A percentile compares a stretch with the other conserved stretches of the same genome.
Conservation (phyloP, 2,329 filamentous ascomycete species). For the Beauveria sp. region DNA sequence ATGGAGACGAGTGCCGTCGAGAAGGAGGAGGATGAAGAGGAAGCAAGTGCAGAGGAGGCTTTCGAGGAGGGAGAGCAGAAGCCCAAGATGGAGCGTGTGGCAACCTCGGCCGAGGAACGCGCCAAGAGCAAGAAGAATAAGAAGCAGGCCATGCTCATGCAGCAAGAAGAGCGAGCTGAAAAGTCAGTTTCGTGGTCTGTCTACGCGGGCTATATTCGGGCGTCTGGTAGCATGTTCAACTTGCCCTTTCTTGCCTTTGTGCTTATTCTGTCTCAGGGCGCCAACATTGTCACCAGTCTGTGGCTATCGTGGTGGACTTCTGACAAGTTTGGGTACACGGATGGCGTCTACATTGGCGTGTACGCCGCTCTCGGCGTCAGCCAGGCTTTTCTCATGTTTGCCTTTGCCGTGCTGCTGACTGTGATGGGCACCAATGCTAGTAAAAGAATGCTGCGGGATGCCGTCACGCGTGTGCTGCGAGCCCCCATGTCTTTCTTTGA, state of each 20-base stretch:
- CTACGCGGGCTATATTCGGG: constrained; percentile 68
- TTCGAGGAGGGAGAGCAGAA: constrained; percentile 35
- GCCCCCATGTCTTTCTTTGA: constrained; percentile 89
- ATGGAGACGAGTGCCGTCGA: constrained; percentile 80
- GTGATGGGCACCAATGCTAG: constrained; percentile 74
- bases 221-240: constrained; percentile 64
- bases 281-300: constrained; percentile 79
- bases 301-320: constrained; percentile 96
- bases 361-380: constrained; percentile 63
- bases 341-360: constrained; percentile 63
- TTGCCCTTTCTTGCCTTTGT: constrained; percentile 56
- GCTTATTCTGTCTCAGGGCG: constrained; percentile 66
- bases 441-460: constrained; percentile 74
- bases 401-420: constrained; percentile 71
- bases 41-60: constrained; percentile 39
- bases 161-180: constrained; percentile 60
- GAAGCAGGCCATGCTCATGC: constrained; percentile 61
- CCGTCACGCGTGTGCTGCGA: constrained; percentile 68
- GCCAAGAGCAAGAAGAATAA: constrained; percentile 48
- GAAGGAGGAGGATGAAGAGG: constrained; percentile 47
- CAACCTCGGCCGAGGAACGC: constrained; percentile 11
- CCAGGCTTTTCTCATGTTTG: constrained; percentile 70
- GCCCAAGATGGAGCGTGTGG: constrained; percentile 16
- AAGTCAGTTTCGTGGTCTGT: constrained; percentile 73
- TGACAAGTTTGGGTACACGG: constrained; percentile 60